phyloP scores from a whole-genome alignment of 352 stramenopile genomes.

The Plasmopara muralis region DNA sequence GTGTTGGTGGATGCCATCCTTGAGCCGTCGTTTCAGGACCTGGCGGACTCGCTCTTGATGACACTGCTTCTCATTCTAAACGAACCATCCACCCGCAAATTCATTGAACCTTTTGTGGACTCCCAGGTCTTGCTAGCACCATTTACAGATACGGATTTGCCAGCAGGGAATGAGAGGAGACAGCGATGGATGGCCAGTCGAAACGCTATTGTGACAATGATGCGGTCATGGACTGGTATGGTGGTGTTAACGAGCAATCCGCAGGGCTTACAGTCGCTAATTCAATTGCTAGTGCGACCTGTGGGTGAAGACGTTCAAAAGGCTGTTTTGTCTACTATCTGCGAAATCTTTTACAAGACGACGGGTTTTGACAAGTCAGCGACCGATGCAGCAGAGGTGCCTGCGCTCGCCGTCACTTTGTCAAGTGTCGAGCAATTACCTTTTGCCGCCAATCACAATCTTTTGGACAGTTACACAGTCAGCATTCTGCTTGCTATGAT shows the following conservation, averaged over 20 bases:
- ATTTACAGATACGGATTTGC: conserved; percentile 85
- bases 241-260: conserved; percentile 83
- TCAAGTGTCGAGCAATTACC: conserved; percentile 62
- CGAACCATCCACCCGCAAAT: conserved; percentile 76
- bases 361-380: conserved; percentile 70
- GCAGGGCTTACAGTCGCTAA: conserved; percentile 78
- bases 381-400: conserved; percentile 27
- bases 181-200: conserved; percentile 87
- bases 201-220: conserved; percentile 86
- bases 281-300: conserved; percentile 81
- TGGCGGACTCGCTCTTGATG: conserved; percentile 78
- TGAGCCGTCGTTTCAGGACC: conserved; percentile 81
- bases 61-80: conserved; percentile 84
- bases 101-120: conserved; percentile 85
- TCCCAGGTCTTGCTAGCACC: conserved; percentile 79
- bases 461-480: conserved; percentile 86
- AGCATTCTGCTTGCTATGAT: conserved; percentile 83
- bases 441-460: conserved; percentile 60
- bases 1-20: conserved; percentile 83
- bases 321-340: conserved; percentile 81
- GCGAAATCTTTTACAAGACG: conserved; percentile 86
- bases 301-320: conserved; percentile 87
- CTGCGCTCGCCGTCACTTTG: conserved; percentile 60
- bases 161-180: conserved; percentile 73
- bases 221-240: conserved; percentile 87